Evolutionary conservation across 2,329 filamentous ascomycete genomes (phyloP), one percentile per base, ranked within the genome.

Genomic region (Stagonosporopsis tanaceti): DNA sequence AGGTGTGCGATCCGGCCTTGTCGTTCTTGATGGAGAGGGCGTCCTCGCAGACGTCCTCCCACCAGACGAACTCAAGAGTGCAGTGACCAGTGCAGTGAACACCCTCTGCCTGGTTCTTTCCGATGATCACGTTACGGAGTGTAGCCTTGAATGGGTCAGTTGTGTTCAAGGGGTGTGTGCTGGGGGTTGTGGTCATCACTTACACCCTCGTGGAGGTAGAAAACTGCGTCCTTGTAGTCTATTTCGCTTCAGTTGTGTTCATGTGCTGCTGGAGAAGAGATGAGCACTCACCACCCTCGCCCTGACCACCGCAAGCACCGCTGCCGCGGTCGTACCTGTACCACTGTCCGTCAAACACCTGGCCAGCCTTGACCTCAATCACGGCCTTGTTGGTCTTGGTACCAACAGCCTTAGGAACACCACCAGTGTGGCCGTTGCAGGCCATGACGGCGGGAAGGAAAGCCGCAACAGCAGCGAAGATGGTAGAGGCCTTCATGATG

Each of bases 91-190:
- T 69, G 73, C 82, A 84, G 74, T 85, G 81, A 32, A 84, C 79
- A 59, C 81, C 82, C 68, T 84, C 82, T 27, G 78, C 76, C 64
- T 83, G 79, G 55, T 79, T 78, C 45, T 77, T 75, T 17, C 82
- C 81, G 50, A 84, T 84, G 69, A 84, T 84, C 64, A 81, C 81
- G 61, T 84, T 84, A 56, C 76, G 78, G 35, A 85, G 73, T 14
- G 79, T 81, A 27, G 25, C 25, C 20, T 20, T 27, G 25, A 27
- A 8, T 27, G 8, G 6, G 25, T 27, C 25, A 27, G 25, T 27
- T 8, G 25, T 27, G 25, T 27, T 27, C 25, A 27, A 27, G 25
- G 8, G 8, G 6, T 27, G 25, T 8, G 6, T 1, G 25, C 5
- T 27, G 25, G 25, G 30, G 9, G 30, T 11, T 6, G 11, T 4